phyloP scores from a whole-genome alignment of 192 early-diverging fungal species.

The Gryganskiella cystojenkinii region DNA sequence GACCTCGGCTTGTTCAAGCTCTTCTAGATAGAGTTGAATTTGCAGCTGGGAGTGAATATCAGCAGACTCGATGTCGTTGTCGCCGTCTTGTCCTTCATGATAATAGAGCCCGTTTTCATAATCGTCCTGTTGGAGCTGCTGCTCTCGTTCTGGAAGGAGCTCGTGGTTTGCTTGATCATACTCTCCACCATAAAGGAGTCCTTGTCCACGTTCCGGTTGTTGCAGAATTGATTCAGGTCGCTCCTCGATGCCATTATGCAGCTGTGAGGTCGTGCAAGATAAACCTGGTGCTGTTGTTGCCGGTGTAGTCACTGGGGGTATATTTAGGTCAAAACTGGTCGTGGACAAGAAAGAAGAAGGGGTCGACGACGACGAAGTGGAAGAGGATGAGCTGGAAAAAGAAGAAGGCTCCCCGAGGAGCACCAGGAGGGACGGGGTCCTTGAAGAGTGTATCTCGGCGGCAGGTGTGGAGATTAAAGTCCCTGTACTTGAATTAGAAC shows the following conservation, averaged over 20 bases:
- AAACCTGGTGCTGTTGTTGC: neutral
- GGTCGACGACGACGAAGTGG: neutral
- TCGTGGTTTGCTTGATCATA: neutral
- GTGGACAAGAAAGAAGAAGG: too few relatives aligned
- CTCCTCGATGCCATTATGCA: too few relatives aligned
- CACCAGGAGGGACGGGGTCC: too few relatives aligned
- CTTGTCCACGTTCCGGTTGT: neutral
- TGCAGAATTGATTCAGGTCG: neutral
- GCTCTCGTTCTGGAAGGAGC: neutral
- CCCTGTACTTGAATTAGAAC: too few relatives aligned
- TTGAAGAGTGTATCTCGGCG: too few relatives aligned
- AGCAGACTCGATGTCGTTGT: too few relatives aligned
- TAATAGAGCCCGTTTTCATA: too few relatives aligned
- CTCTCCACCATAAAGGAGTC: neutral
- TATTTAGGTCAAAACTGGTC: neutral
- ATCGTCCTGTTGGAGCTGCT: neutral
- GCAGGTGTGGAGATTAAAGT: too few relatives aligned
- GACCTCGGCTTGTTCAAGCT: conserved; percentile 30
- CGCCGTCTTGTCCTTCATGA: too few relatives aligned
- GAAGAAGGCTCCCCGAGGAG: conserved; percentile 3
- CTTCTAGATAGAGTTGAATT: conserved; percentile 38
- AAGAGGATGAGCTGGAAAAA: neutral
- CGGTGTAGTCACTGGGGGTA: neutral
- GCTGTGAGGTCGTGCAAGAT: neutral
- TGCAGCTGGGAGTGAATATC: conserved; percentile 31